phyloP scores from a whole-genome alignment of 768 basidiomycete genomes.

The Trametes maxima region DNA sequence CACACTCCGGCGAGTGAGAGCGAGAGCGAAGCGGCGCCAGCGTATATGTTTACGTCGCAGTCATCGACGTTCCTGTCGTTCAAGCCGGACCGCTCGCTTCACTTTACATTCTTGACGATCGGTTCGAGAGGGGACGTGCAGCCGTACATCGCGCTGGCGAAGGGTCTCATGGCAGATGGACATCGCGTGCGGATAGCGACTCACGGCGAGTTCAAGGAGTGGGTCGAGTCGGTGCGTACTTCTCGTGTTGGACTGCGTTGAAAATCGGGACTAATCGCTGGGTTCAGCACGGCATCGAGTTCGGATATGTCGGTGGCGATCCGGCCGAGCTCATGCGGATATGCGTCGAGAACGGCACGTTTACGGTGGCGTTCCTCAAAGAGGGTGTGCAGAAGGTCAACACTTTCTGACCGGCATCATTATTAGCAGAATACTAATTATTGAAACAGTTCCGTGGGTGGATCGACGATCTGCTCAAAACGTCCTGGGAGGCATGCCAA shows the following conservation, averaged over 20 bases:
- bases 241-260: background rate
- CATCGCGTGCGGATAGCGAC: slow-evolving; percentile 91
- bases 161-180: slow-evolving; percentile 87
- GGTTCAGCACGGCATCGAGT: slow-evolving; percentile 90
- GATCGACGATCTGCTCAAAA: slow-evolving; percentile 94
- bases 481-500: slow-evolving; percentile 97
- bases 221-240: slow-evolving; percentile 86
- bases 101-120: slow-evolving; percentile 94
- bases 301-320: slow-evolving; percentile 92
- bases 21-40: slow-evolving; percentile 72
- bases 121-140: slow-evolving; percentile 97
- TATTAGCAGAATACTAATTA: background rate
- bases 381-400: slow-evolving; percentile 84
- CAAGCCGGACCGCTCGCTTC: slow-evolving; percentile 82
- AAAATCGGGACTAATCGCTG: background rate
- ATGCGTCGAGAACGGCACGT: slow-evolving; percentile 97
- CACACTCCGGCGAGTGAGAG: slow-evolving; percentile 38
- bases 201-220: slow-evolving; percentile 91
- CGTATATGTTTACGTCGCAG: slow-evolving; percentile 97
- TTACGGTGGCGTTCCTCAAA: slow-evolving; percentile 92
- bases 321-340: slow-evolving; percentile 98
- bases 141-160: slow-evolving; percentile 94
- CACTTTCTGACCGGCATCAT: background rate
- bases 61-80: slow-evolving; percentile 97
- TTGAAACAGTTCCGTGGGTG: slow-evolving; percentile 85